A percentile compares a stretch with the other conserved stretches of the same genome.
Conservation (phyloP, 768 basidiomycete species). For the Mycena rosella region DNA sequence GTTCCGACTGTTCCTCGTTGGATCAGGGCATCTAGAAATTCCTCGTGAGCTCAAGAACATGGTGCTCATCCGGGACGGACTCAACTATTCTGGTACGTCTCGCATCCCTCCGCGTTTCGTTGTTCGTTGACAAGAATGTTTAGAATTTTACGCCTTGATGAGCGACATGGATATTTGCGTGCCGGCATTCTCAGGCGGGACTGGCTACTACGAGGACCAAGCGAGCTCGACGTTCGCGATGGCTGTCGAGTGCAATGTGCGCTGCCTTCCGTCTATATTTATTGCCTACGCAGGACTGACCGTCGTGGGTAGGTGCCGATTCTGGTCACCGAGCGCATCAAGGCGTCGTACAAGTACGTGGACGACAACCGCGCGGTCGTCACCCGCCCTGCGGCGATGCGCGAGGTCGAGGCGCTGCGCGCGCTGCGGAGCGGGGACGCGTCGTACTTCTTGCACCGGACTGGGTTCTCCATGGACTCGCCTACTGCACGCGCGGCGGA, state of each 20-base stretch:
- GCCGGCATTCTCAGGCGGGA: conserved; percentile 51
- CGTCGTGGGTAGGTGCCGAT: conserved; percentile 49
- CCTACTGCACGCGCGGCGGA: conserved; percentile 39
- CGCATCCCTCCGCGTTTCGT: background rate
- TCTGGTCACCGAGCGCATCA: conserved; percentile 55
- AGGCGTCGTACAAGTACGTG: conserved; percentile 53
- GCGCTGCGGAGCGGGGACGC: conserved; percentile 50
- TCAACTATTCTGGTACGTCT: conserved; percentile 47
- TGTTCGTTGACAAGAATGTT: background rate
- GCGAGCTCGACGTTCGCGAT: conserved; percentile 58
- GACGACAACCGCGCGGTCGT: conserved; percentile 52
- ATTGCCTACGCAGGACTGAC: background rate
- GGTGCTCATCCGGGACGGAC: conserved; percentile 48
- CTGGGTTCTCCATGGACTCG: conserved; percentile 33
- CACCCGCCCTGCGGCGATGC: conserved; percentile 55
- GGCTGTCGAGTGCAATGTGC: conserved; percentile 54
- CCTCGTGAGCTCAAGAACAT: conserved; percentile 54
- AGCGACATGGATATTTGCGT: conserved; percentile 55
- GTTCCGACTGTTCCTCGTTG: conserved; percentile 50
- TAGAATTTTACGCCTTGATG: conserved; percentile 53
- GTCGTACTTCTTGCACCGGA: conserved; percentile 38
- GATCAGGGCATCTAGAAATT: conserved; percentile 49
- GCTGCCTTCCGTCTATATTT: conserved; percentile 4
- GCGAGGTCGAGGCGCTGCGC: conserved; percentile 53
- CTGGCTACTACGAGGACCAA: conserved; percentile 51